Base-by-base conservation (phyloP, 1,139 yeast genomes). In the Trichomonascaceae sp. region DNA sequence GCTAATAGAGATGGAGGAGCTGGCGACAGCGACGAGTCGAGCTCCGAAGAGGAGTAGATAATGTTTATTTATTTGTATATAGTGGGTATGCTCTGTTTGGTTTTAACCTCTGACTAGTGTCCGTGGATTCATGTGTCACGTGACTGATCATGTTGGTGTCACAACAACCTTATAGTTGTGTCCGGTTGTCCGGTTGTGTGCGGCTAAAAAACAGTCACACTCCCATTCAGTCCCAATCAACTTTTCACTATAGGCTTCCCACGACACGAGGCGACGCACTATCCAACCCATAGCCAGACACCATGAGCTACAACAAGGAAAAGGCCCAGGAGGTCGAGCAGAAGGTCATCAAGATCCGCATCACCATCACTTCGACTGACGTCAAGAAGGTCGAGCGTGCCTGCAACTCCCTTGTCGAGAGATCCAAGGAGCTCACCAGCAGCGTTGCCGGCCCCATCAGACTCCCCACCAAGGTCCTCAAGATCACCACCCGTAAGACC, bases 401-500 rank as follows among this genome's bases (percentile, higher is more conserved):
- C 53, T 82, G 93, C 59, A 72, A 78, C 58, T 81, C 77, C 79
- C 82, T 89, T 63, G 72, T 85, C 69, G 67, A 65, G 65, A 87
- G 85, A 63, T 96, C 97, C 66, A 72, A 71, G 65, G 74, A 71
- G 65, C 69, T 74, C 69, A 67, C 78, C 60, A 74, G 84, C 60
- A 75, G 44, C 44, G 50, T 46, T 47, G 82, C 84, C 76, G 99
- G 99, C 61, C 98, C 98, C 56, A 95, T 92, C 63, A 84, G 98
- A 80, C 71, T 92, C 74, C 99, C 99, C 73, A 92, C 98, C 71
- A 92, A 87, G 80, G 93, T 81, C 57, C 81, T 92, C 64, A 85
- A 81, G 71, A 76, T 92, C 73, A 76, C 94, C 73, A 89, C 99
- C 81, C 87, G 99, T 82, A 92, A 92, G 85, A 79, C 98, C 64